A percentile compares a stretch with the other conserved stretches of the same genome.
Evolutionary conservation across 2,329 filamentous ascomycete species (phyloP).

Genomic region (Penicillium sp.): DNA sequence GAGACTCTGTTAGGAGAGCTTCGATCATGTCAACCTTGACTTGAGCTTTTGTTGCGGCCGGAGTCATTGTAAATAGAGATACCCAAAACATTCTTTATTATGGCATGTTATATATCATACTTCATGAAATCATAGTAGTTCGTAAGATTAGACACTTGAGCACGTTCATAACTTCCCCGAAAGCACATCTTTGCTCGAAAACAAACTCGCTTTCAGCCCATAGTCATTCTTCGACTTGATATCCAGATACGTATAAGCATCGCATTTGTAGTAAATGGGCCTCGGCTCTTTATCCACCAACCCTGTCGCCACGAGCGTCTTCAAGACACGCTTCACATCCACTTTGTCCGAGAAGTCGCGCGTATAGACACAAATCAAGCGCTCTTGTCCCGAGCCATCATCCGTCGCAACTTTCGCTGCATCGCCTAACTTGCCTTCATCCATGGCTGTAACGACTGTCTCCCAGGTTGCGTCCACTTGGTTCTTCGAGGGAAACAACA

Average conservation of each 20-base stretch:
- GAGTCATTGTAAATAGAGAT: slow-evolving; percentile 10
- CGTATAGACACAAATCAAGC: slow-evolving; percentile 77
- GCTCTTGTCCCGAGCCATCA: slow-evolving; percentile 38
- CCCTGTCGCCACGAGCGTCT: slow-evolving; percentile 60
- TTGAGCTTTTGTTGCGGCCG: not conserved
- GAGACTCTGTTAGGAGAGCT: slow-evolving; percentile 9
- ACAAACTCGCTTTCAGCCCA: slow-evolving; percentile 56
- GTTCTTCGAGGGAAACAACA: slow-evolving; percentile 27
- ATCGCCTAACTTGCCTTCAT: slow-evolving; percentile 67
- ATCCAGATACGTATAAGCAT: slow-evolving; percentile 67
- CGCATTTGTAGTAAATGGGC: slow-evolving; percentile 75
- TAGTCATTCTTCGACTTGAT: slow-evolving; percentile 61
- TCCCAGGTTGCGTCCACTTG: slow-evolving; percentile 49
- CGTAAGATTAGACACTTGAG: not conserved
- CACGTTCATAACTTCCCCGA: slow-evolving; percentile 21
- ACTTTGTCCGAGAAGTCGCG: slow-evolving; percentile 66
- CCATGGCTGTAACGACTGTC: slow-evolving; percentile 64
- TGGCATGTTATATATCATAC: slow-evolving; percentile 4
- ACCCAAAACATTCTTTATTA: not conserved
- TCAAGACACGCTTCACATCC: slow-evolving; percentile 68
- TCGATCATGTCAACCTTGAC: not conserved
- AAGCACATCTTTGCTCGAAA: slow-evolving; percentile 41
- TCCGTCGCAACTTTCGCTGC: slow-evolving; percentile 70
- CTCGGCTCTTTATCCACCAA: slow-evolving; percentile 48
- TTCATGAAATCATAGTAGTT: not conserved